Base-by-base conservation (phyloP, 1,284 basidiomycete genomes). In the Hypsizygus ulmarius region DNA sequence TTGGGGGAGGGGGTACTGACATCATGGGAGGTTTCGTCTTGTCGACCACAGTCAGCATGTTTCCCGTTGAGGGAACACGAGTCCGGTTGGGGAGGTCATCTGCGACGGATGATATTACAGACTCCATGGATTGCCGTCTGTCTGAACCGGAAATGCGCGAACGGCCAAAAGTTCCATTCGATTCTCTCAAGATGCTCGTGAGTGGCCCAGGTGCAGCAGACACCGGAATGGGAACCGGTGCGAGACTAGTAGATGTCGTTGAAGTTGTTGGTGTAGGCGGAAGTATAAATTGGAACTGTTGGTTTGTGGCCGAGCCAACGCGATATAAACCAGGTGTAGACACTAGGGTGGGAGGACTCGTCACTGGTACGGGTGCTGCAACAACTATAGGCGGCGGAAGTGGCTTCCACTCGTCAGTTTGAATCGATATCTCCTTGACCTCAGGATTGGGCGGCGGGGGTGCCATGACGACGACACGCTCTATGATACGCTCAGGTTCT, bases 21-120 rank as follows among this genome's bases (percentile, higher is more conserved):
- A 94, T 92, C 64, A 82, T 88, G 0, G 91, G 92, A 11, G 92
- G 90, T 45, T 82, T 81, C 10, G 86, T 79, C 67, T 84, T 89
- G 67, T 93, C 90, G n/a, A 88, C 74, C 1, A 66, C 63, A 12
- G 66, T 59, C 10, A 70, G 60, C 39, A 55, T 60, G 3, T 60
- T 57, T 25, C 65, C 65, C 7, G 63, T 62, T 14, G 79, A 81
- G n/a, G 76, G 69, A 15, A 79, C 79, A 37, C 84, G 78, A n/a
- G 81, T 73, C 16, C 85, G 64, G 37, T 54, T 57, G 4, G 63
- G 54, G 9, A 53, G 39, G 16, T 70, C 68, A 19, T 71, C 70
- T 40, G 70, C 60, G 28, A 67, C 65, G 1, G 75, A 70, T 1
- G 82, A 81, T 34, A 82, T 62, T n/a, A 76, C 71, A n/a, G 83